A percentile compares a stretch with the other conserved stretches of the same genome.
Conservation (phyloP, 371 early-diverging fungal genomes). For the Zopfochytrium polystomum region DNA sequence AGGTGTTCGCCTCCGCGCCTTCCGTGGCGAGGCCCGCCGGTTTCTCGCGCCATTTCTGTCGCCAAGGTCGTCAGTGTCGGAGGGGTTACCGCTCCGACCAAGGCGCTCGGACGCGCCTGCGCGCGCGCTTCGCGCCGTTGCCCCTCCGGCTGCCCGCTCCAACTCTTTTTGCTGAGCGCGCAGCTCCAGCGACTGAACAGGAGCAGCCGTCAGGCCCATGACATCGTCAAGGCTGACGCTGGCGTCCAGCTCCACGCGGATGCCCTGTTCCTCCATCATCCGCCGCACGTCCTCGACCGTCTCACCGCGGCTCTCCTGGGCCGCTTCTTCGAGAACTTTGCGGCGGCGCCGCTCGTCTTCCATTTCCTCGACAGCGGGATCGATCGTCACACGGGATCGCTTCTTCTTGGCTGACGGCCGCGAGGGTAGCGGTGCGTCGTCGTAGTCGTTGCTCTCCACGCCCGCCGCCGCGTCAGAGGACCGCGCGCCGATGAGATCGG, state of each 20-base stretch:
- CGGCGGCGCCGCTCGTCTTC: neutral
- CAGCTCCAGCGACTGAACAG: neutral
- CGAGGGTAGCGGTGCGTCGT: neutral
- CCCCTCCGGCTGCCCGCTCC: neutral
- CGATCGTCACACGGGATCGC: neutral
- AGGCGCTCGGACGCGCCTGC: neutral
- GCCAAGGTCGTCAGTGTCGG: no score
- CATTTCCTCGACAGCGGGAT: neutral
- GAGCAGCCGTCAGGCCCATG: neutral
- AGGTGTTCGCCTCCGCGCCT: neutral
- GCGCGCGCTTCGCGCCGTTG: neutral
- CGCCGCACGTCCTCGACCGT: neutral
- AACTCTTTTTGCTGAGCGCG: neutral
- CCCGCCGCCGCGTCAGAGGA: neutral
- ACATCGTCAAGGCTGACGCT: neutral
- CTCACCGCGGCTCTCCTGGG: neutral
- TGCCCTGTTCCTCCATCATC: constrained; percentile 7
- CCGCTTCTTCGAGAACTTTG: neutral
- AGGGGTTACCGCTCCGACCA: no score
- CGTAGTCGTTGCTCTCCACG: neutral
- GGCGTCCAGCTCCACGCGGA: neutral
- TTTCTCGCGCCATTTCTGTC: no score
- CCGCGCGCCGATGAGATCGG: no score
- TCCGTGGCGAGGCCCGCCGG: no score
- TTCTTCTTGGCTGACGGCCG: neutral